Evolutionary conservation across 371 early-diverging fungal genomes (phyloP), one percentile per base, ranked within the genome.

Genomic region (Funneliformis caledonium): DNA sequence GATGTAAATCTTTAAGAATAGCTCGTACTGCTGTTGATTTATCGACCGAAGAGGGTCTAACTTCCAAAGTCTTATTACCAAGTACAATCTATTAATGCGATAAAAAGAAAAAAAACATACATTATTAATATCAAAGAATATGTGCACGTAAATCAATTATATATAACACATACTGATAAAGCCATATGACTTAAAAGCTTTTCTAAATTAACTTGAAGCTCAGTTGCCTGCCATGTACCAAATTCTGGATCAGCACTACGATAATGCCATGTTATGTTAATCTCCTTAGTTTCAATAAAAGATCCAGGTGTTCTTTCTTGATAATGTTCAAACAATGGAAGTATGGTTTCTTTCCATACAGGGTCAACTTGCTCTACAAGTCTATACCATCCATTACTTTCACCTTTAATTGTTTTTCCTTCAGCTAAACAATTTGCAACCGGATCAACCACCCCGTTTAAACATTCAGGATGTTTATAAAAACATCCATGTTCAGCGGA

Each of bases 401-500:
- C 84, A 70, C 88, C 86, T 75, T 90, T 89, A 69, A 81, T 82
- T 26, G 82, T 26, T 65, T 82, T 85, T 50, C 78, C 82, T 56
- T 78, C 69, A 48, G 69, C 11, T 19, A 45, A 22, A 67, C 65
- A 77, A 43, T 78, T 78, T 26, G 22, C 37, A 26, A 59, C 43
- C 2, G 78, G 69, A 52, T 78, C 69, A 33, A 68, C n/a, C n/a
- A 31, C 33, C 26, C 42, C 43, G n/a, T 82, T 81, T 9, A 87
- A 83, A 8, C 82, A 82, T n/a, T 84, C 84, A 4, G 98, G 96
- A 72, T 97, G 96, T 70, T 92, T 90, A 87, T 92, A 93, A 86
- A 97, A 98, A 82, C 96, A 95, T 9, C 99, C 99, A 83, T 98
- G 97, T 84, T 98, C 98, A 6, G 97, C 96, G 5, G 93, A 92